Evolutionary conservation across 306 rosid genomes (phyloP).

Genomic region (Gastrolobium villosum): DNA sequence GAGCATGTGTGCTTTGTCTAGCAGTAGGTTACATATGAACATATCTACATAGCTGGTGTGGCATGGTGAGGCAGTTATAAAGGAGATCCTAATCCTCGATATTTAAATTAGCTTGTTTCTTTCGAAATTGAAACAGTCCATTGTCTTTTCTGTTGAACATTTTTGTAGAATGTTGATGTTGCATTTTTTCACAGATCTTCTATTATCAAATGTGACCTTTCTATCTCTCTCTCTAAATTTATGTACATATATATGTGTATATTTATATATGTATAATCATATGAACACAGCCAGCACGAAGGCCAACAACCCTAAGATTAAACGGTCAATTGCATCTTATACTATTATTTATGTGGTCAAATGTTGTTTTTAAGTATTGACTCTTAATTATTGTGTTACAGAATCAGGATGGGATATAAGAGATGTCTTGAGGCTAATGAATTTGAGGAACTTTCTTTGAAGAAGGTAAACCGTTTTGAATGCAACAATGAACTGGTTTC

Average conservation of each 20-base stretch:
- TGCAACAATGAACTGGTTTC: constrained; percentile 40
- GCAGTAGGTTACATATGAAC: not conserved
- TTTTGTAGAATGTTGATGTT: not conserved
- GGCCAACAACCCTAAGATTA: too few relatives aligned
- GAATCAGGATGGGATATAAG: constrained; percentile 67
- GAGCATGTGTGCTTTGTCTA: not conserved
- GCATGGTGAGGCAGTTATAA: too few relatives aligned
- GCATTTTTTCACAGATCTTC: not conserved
- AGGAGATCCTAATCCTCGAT: not conserved
- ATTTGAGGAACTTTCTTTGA: constrained; percentile 57
- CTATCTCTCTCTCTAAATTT: too few relatives aligned
- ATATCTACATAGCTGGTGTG: too few relatives aligned
- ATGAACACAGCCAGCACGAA: too few relatives aligned
- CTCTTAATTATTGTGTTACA: constrained; percentile 28
- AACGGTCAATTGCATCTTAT: not conserved
- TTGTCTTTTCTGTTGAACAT: not conserved
- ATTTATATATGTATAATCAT: too few relatives aligned
- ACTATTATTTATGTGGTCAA: not conserved
- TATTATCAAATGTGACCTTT: too few relatives aligned
- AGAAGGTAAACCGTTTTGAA: constrained; percentile 58
- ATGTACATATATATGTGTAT: too few relatives aligned
- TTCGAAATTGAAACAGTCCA: not conserved
- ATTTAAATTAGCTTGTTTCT: not conserved
- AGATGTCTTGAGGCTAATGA: constrained; percentile 59
- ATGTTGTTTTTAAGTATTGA: not conserved